Conservation (phyloP, 2,329 filamentous ascomycete genomes). For the Pestalotiopsis sp. region DNA sequence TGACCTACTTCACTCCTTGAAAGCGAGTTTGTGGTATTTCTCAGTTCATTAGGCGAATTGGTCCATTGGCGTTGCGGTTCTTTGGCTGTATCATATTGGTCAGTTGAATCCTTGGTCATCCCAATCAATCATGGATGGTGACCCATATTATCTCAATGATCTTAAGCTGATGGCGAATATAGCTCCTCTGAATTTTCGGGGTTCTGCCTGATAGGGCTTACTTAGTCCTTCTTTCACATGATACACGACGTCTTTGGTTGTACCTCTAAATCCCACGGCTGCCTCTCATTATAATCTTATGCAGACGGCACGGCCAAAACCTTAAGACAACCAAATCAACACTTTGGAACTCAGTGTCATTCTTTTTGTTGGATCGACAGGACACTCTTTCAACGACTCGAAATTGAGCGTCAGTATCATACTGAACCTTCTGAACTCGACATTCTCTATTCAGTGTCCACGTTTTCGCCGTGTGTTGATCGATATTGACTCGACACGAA, state of each 20-base stretch:
- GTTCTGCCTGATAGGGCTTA: neutral
- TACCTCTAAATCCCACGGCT: neutral
- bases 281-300: neutral
- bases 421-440: neutral
- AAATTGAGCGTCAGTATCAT: neutral
- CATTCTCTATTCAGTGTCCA: neutral
- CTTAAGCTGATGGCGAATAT: slow-evolving; percentile 22
- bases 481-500: too few relatives aligned
- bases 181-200: neutral
- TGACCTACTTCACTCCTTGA: slow-evolving; percentile 15
- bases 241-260: neutral
- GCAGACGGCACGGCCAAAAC: neutral
- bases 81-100: slow-evolving; percentile 43
- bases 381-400: neutral
- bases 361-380: neutral
- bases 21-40: slow-evolving; percentile 22
- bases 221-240: neutral
- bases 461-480: too few relatives aligned
- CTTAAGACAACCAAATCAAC: neutral
- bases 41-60: slow-evolving; percentile 26
- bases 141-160: slow-evolving; percentile 16
- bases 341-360: neutral
- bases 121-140: slow-evolving; percentile 25
- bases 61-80: slow-evolving; percentile 25
- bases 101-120: slow-evolving; percentile 29